phyloP scores from a whole-genome alignment of 495 filamentous ascomycete species.

The Podospora pseudopauciseta region DNA sequence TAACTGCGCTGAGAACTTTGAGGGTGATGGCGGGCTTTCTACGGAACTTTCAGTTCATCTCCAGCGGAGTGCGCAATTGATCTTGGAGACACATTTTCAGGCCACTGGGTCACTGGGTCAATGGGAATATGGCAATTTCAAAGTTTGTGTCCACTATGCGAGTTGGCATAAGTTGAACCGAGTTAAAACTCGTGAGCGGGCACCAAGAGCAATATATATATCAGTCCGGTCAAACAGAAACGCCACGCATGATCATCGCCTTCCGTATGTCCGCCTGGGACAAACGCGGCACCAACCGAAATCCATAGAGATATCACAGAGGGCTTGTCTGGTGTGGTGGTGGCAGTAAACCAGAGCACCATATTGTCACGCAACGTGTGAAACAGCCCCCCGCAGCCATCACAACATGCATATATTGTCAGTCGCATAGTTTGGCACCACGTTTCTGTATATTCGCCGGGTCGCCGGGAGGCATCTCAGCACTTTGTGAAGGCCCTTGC shows the following conservation, averaged over 20 bases:
- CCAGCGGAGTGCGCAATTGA: no score
- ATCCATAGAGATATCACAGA: constrained; percentile 6
- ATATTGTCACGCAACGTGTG: constrained; percentile 1
- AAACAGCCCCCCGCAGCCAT: constrained; percentile 2
- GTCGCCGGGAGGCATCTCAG: not conserved
- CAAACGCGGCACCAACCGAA: not conserved
- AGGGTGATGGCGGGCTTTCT: no score
- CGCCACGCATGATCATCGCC: not conserved
- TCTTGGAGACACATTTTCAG: no score
- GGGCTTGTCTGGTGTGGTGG: not conserved
- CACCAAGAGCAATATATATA: not conserved
- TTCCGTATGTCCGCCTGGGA: not conserved
- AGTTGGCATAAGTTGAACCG: not conserved
- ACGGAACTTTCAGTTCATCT: no score
- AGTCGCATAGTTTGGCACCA: not conserved
- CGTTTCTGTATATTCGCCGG: not conserved
- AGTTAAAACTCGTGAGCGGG: not conserved
- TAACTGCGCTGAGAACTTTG: no score
- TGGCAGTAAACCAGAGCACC: not conserved
- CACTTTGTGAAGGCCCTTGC: constrained; percentile 14
- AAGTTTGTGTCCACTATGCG: not conserved
- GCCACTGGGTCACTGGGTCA: no score
- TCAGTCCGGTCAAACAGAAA: not conserved
- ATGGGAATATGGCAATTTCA: no score
- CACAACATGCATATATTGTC: not conserved